Conservation (phyloP, 208 protist species). For the Trypanosomatidae sp. region DNA sequence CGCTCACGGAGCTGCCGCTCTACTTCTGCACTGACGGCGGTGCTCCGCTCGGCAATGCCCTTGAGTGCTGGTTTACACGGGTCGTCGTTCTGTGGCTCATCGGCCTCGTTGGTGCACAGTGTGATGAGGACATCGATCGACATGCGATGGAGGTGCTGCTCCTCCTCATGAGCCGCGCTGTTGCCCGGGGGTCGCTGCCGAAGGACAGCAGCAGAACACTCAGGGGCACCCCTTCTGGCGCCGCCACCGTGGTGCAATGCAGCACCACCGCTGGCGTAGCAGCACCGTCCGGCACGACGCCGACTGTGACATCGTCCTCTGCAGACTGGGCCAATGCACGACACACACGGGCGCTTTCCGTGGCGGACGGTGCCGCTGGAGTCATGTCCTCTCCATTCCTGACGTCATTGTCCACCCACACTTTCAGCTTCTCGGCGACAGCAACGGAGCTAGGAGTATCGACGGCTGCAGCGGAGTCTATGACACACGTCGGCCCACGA, state of each 20-base stretch:
- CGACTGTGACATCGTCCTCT: not conserved
- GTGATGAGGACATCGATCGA: conserved; percentile 68
- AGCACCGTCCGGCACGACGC: conserved; percentile 3
- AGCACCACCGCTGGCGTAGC: conserved; percentile 11
- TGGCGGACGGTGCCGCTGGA: not conserved
- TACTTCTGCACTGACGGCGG: conserved; percentile 33
- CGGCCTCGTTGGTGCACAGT: conserved; percentile 41
- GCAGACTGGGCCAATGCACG: conserved; percentile 6
- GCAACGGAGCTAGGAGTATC: not conserved
- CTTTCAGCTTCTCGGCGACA: no score
- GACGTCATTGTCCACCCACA: not conserved
- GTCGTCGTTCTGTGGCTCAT: conserved; percentile 60
- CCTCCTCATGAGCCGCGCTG: conserved; percentile 39
- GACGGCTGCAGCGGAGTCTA: not conserved
- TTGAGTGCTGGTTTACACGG: conserved; percentile 47
- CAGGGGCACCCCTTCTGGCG: conserved; percentile 13
- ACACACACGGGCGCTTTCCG: not conserved
- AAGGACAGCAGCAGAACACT: conserved; percentile 30
- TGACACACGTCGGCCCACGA: not conserved
- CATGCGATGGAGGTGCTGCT: conserved; percentile 65
- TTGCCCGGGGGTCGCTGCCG: conserved; percentile 36
- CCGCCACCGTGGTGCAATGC: conserved; percentile 21
- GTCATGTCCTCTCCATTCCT: not conserved
- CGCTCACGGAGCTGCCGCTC: conserved; percentile 67
- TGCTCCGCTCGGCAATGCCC: conserved; percentile 9